Conservation (phyloP, 1,139 yeast genomes). For the Kodamaea sp. region DNA sequence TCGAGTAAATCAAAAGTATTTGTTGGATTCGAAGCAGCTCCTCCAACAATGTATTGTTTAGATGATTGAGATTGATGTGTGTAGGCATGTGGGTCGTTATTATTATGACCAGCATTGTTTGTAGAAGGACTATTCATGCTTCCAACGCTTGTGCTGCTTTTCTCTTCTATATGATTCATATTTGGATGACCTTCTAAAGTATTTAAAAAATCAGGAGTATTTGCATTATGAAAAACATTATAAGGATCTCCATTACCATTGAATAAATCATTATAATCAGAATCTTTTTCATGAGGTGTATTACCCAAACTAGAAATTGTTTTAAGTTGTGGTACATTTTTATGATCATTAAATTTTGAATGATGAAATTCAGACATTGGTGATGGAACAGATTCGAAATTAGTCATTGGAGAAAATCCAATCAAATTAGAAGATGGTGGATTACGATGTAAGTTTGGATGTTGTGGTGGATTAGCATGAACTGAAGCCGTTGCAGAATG, state of each 20-base stretch:
- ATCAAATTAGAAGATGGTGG: conserved; percentile 4
- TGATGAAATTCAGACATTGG: conserved; percentile 1
- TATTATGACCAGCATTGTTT: not conserved
- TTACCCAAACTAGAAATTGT: not conserved
- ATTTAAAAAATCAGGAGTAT: conserved; percentile 32
- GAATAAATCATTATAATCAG: conserved; percentile 14
- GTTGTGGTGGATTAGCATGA: conserved; percentile 8
- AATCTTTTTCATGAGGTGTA: conserved; percentile 2
- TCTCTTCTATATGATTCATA: conserved; percentile 1
- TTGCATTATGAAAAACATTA: conserved; percentile 15
- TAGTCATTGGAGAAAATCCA: conserved; percentile 26
- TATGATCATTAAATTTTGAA: conserved; percentile 5
- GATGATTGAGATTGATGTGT: conserved; percentile 6
- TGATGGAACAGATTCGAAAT: conserved; percentile 14
- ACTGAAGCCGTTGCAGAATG: conserved; percentile 9
- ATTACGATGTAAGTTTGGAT: not conserved
- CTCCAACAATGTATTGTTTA: conserved; percentile 5
- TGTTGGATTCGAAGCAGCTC: conserved; percentile 3
- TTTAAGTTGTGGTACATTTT: conserved; percentile 4
- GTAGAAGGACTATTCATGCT: not conserved
- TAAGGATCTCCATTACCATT: conserved; percentile 13
- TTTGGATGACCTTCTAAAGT: conserved; percentile 4
- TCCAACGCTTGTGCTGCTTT: conserved; percentile 4
- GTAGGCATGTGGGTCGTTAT: conserved; percentile 5
- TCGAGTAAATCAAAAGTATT: conserved; percentile 9